Conservation (phyloP, 371 early-diverging fungal species). For the Mycotypha africana region DNA sequence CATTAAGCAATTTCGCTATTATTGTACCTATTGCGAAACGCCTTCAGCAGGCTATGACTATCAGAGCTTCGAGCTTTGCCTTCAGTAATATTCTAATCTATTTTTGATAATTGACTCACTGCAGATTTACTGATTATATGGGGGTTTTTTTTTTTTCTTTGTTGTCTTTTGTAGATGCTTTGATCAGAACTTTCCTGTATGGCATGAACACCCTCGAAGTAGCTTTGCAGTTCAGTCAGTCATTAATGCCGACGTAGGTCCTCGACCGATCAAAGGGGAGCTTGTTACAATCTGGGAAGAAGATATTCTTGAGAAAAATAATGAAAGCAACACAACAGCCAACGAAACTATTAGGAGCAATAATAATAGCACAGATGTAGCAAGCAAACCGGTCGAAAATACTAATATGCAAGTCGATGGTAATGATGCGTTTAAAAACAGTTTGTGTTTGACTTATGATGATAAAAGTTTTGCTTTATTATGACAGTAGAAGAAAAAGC, state of each 20-base stretch:
- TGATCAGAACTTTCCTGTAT: slow-evolving; percentile 63
- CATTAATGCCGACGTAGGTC: slow-evolving; percentile 44
- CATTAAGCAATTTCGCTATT: slow-evolving; percentile 66
- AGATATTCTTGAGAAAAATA: slow-evolving; percentile 52
- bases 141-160: neutral
- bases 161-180: slow-evolving; percentile 63
- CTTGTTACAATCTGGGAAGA: slow-evolving; percentile 59
- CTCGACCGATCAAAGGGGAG: slow-evolving; percentile 51
- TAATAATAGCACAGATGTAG: no score
- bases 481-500: neutral
- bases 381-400: neutral
- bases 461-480: no score
- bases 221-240: slow-evolving; percentile 74
- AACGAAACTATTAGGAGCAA: no score
- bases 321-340: neutral
- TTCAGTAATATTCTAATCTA: no score
- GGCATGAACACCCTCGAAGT: slow-evolving; percentile 75
- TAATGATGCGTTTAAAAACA: no score
- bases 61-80: slow-evolving; percentile 69
- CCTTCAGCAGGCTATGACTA: slow-evolving; percentile 57
- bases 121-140: no score
- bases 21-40: slow-evolving; percentile 80
- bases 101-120: neutral
- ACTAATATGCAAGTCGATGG: neutral
- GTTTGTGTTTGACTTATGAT: no score